These are phyloP conservation scores for Haematococcus lacustris DNA, from an alignment of 139 green algal genomes.

Conservation along the genomic window DNA sequence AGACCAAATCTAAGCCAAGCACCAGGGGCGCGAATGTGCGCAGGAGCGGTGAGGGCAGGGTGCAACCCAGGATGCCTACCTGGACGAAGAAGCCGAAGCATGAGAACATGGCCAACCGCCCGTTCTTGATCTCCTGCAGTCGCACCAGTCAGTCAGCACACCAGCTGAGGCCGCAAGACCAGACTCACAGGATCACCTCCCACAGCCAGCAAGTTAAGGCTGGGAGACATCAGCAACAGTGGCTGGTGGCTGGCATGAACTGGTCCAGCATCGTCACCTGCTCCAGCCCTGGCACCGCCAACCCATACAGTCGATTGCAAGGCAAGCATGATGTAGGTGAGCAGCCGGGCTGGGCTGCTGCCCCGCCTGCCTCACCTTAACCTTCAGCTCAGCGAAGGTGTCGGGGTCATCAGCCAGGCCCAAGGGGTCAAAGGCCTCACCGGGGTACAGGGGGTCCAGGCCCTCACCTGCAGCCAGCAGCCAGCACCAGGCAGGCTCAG, in stretches of 20 bases:
- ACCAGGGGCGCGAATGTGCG: neutral
- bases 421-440: constrained; percentile 70
- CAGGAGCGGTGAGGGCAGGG: neutral
- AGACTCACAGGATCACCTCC: no score
- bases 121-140: constrained; percentile 37
- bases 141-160: no score
- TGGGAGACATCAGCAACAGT: no score
- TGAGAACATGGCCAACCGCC: constrained; percentile 26
- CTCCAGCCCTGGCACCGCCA: no score
- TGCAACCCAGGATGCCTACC: neutral
- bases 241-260: no score
- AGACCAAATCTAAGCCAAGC: neutral
- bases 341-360: no score
- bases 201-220: no score
- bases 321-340: no score
- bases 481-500: no score
- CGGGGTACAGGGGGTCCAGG: constrained; percentile 74
- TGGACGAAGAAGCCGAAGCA: constrained; percentile 28
- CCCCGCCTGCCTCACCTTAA: no score
- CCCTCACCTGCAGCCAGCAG: no score
- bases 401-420: constrained; percentile 91
- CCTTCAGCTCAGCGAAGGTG: constrained; percentile 63
- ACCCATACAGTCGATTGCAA: constrained; percentile 94
- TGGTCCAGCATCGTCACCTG: constrained; percentile 85
- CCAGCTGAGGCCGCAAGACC: no score